Evolutionary conservation across 495 filamentous ascomycete genomes (phyloP).

Genomic region (Aspergillus biplanus): DNA sequence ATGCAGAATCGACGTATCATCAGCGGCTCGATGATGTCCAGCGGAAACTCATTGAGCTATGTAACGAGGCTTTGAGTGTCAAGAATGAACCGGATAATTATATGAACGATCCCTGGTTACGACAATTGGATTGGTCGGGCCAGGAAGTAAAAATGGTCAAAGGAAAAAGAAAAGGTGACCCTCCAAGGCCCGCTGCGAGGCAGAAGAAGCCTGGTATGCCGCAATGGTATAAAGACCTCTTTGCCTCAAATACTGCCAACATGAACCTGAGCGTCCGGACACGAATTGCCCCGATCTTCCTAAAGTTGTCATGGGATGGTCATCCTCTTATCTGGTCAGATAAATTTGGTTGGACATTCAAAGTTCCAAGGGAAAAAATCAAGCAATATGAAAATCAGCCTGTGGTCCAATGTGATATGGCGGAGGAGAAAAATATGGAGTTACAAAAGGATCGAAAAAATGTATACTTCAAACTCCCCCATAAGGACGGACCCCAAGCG

Average conservation of each 20-base stretch:
- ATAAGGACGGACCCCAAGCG: conserved; percentile 89
- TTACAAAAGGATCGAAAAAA: conserved; percentile 68
- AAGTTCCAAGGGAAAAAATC: conserved; percentile 66
- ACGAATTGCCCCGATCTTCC: conserved; percentile 82
- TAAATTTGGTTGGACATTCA: conserved; percentile 89
- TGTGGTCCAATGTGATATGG: conserved; percentile 73
- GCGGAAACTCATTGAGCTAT: conserved; percentile 69
- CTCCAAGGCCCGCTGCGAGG: conserved; percentile 72
- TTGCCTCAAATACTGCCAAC: conserved; percentile 59
- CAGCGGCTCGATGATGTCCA: conserved; percentile 74
- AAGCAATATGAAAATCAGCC: conserved; percentile 69
- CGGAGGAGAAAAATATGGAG: conserved; percentile 65
- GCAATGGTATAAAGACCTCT: conserved; percentile 93
- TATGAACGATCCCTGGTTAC: conserved; percentile 82
- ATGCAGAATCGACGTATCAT: conserved; percentile 83
- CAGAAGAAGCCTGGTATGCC: conserved; percentile 97
- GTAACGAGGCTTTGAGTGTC: conserved; percentile 72
- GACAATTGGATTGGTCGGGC: conserved; percentile 92
- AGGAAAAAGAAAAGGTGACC: conserved; percentile 81
- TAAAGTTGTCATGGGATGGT: conserved; percentile 86
- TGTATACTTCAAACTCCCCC: conserved; percentile 90
- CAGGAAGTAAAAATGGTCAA: conserved; percentile 91
- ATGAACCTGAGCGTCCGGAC: conserved; percentile 87
- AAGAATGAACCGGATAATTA: conserved; percentile 71
- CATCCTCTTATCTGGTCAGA: conserved; percentile 92